Evolutionary conservation across 768 basidiomycete species (phyloP), one percentile per base, ranked within the genome.

Genomic region (Lactifluus volemus): DNA sequence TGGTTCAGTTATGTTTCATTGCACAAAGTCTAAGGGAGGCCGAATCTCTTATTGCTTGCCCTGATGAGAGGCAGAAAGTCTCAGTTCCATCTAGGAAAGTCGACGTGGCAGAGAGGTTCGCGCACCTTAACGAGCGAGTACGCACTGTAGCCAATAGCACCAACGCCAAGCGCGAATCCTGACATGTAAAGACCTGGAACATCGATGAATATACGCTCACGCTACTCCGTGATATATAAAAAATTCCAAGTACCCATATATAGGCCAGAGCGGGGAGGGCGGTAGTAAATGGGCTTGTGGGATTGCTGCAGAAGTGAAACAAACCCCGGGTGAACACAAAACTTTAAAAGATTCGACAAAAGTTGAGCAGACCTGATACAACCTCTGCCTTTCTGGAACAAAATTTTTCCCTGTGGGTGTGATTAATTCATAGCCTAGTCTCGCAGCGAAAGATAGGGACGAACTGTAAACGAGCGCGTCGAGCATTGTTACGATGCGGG

Each of bases 381-480:
- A 62, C 75, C 74, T 82, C 74, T 91, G 89, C 70, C 74, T 84
- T 74, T 85, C 81, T 45, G 82, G 71, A 63, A 89, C 78, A 57
- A 71, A 70, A 77, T 91, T 88, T 66, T 84, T 85, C 71, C 79
- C 83, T 83, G 67, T 45, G 68, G 59, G 61, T 9, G 66, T n/a
- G 41, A 52, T 15, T 11, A 49, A 30, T 50, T 32, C 10, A 19
- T 14, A 25, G 15, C 12, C 4, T 11, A 14, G 10, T 19, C 39
- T 32, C 7, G 11, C 15, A 12, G 19, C 3, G 7, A 53, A 12
- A 49, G 3, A 17, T 10, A 39, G 19, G 29, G 3, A 74, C 83
- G 63, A 71, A 89, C 88, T 81, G 76, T 85, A 79, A 71, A 85
- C 82, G 67, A 89, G 77, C 49, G 80, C 77, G 72, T 78, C 77